Conservation (phyloP, 2,329 filamentous ascomycete genomes). For the Zymoseptoria ardabiliae region DNA sequence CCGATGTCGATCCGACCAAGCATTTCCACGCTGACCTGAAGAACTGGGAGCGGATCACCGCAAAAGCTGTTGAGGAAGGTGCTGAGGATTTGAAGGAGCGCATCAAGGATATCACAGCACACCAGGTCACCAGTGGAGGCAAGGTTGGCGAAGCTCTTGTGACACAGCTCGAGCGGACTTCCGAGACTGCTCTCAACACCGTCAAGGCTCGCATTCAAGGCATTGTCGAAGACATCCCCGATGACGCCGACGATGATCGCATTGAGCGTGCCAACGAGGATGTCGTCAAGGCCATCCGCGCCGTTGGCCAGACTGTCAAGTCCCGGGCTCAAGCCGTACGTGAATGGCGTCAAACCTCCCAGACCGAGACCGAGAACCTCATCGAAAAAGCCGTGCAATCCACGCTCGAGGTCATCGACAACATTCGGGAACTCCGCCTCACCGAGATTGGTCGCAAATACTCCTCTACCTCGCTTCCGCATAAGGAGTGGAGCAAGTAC, state of each 20-base stretch:
- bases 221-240: conserved; percentile 48
- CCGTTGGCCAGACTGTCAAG: conserved; percentile 66
- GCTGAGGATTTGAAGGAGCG: conserved; percentile 58
- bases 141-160: conserved; percentile 60
- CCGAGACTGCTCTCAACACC: conserved; percentile 54
- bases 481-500: conserved; percentile 96
- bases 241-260: conserved; percentile 48
- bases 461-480: conserved; percentile 93
- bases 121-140: conserved; percentile 59
- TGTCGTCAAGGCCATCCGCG: conserved; percentile 52
- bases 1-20: conserved; percentile 41
- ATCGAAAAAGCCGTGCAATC: conserved; percentile 68
- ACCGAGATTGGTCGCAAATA: conserved; percentile 89
- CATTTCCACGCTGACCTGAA: conserved; percentile 70
- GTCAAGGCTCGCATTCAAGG: conserved; percentile 62
- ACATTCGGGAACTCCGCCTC: conserved; percentile 73
- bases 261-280: conserved; percentile 47
- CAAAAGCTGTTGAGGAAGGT: conserved; percentile 76
- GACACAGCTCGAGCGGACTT: conserved; percentile 59
- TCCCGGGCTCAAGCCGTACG: conserved; percentile 69
- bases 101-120: conserved; percentile 63
- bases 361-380: conserved; percentile 59
- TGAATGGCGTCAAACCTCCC: conserved; percentile 66
- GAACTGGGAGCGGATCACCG: conserved; percentile 83
- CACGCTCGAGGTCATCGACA: conserved; percentile 74